Evolutionary conservation across 768 basidiomycete genomes (phyloP), one percentile per base, ranked within the genome.

Genomic region (Amanita pallidorosea): DNA sequence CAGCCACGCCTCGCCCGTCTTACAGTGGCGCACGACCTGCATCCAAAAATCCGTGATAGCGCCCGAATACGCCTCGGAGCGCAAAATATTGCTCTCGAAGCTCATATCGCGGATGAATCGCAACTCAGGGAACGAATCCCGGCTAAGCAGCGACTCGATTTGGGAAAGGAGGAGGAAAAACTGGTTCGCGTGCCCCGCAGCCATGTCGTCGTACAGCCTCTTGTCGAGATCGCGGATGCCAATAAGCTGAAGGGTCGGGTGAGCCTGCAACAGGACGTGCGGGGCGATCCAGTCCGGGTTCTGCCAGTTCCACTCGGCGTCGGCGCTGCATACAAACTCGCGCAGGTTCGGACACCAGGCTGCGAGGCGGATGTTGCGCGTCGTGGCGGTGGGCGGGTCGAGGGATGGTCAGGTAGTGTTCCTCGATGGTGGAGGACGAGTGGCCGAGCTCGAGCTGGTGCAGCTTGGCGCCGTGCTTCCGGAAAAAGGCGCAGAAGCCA

Each of bases 271-370:
- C 5, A 88, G 67, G 36, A 84, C 71, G 50, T 88, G 85, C 3
- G 85, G 83, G 12, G 85, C 82, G 57, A 87, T 86, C 85, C 85
- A 87, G 59, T 88, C 84, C 0, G 85, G 85, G 47, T 69, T 72
- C 56, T 79, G 73, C 85, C 85, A 87, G 55, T 86, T 83, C 85
- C 85, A 88, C 58, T 84, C 84, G 1, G 84, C 85, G 53, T 87
- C 83, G 1, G 85, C 85, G 40, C 74, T 77, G 59, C 83, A 86
- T 45, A 88, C 81, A 61, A 88, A 83, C 57, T 85, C 74, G 31
- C 66, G 67, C 34, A 88, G 68, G 55, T 81, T 79, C 0, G 85
- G 85, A 55, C 82, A 85, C 79, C 80, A 83, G 15, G 70, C 69
- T n/a, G 78, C 79, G 5, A 87, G 70, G 4, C 76, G 76, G 15